Evolutionary conservation across 306 rosid genomes (phyloP), one percentile per base, ranked within the genome.

Genomic region (Prosopis cineraria): DNA sequence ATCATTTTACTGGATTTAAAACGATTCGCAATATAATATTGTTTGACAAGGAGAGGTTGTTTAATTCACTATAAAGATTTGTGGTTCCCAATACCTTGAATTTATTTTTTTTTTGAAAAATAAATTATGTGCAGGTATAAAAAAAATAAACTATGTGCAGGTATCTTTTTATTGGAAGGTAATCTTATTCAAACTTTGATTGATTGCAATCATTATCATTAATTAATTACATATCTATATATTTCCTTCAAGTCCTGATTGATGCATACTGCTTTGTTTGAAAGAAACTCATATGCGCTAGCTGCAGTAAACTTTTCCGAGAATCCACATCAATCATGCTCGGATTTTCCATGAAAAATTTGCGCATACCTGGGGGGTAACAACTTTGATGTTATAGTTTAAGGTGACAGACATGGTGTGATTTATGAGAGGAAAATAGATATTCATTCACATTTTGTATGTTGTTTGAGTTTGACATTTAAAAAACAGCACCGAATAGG

Each of bases 381-480:
- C 63, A 56, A 72, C 52, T 36, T 79, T 55, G 14, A 6, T 68
- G 78, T 68, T 55, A 66, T 74, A 70, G 64, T 83, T 66, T 60
- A 19, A 65, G 79, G 70, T 69, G 78, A 72, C 68, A 78, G 56
- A 77, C 73, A 85, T 80, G 82, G 70, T 83, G 85, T 74, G 78
- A 27, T 73, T 68, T 52, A 13, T 52, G 86, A 78, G 81, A 74
- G 84, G 77, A 80, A 79, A 78, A 80, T 80, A 81, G 64, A 37
- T 29, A 65, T n/a, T 59, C 55, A 75, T 79, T 72, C 69, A 74
- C 41, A 80, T 39, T 69, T 72, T 70, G 68, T 78, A 72, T 77
- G 79, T 68, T 77, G 44, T 73, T 39, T 52, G 59, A 83, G 89
- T 81, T 87, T 74, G 90, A 83, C 88, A 87, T 78, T n/a, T 7